These are phyloP conservation scores for Penicillium bovifimosum DNA, from an alignment of 495 filamentous ascomycete species.

Conservation along the genomic window DNA sequence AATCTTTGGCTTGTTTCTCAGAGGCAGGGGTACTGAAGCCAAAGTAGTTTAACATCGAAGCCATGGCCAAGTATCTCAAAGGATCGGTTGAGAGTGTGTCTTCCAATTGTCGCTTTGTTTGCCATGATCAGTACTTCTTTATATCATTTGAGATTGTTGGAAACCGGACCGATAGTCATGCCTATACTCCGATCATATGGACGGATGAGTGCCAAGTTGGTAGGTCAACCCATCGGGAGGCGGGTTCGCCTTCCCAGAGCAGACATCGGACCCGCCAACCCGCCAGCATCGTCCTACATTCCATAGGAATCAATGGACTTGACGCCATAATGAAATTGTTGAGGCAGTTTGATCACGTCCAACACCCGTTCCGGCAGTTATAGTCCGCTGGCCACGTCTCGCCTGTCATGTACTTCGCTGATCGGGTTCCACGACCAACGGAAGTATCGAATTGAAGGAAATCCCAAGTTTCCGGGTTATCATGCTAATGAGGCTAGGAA, in stretches of 20 bases:
- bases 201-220: not conserved
- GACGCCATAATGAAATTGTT: not conserved
- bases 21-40: conserved; percentile 21
- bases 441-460: not conserved
- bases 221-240: conserved; percentile 1
- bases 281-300: not conserved
- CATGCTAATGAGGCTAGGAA: not conserved
- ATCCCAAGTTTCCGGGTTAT: not conserved
- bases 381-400: not conserved
- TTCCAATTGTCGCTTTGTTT: not conserved
- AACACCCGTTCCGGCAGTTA: not conserved
- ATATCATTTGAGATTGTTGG: not conserved
- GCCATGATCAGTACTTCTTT: not conserved
- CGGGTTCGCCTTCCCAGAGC: conserved; percentile 4
- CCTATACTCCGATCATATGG: conserved; percentile 9
- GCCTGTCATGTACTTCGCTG: not conserved
- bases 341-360: not conserved
- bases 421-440: not conserved
- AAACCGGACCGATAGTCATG: not conserved
- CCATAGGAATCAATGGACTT: too few relatives aligned
- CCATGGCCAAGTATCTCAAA: conserved; percentile 8
- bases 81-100: not conserved
- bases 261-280: not conserved
- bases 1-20: conserved; percentile 14
- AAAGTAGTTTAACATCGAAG: conserved; percentile 30